Evolutionary conservation across 371 early-diverging fungal species (phyloP).

Genomic region (Mucor ambiguus): DNA sequence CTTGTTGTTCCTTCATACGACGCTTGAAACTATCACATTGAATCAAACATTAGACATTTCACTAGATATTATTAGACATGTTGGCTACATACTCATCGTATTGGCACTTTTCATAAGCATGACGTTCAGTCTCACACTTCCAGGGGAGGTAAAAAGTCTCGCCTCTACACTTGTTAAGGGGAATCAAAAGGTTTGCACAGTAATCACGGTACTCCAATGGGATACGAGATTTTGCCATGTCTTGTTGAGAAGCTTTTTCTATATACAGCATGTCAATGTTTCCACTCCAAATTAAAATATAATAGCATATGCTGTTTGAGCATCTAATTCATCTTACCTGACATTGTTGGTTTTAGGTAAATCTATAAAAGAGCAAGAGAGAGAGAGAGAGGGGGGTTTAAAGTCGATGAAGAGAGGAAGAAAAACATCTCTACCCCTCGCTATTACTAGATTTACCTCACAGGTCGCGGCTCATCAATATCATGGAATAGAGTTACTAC

Average conservation of each 20-base stretch:
- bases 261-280: neutral
- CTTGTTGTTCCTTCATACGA: constrained; percentile 39
- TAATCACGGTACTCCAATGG: constrained; percentile 92
- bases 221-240: constrained; percentile 83
- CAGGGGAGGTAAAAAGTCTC: constrained; percentile 88
- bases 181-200: constrained; percentile 90
- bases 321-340: neutral
- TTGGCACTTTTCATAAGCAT: constrained; percentile 93
- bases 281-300: neutral
- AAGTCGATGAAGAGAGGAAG: neutral
- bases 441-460: neutral
- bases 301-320: neutral
- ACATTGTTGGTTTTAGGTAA: neutral
- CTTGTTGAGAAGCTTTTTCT: constrained; percentile 85
- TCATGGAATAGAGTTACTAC: neutral
- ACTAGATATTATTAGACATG: neutral
- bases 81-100: constrained; percentile 84
- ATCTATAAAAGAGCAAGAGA: neutral
- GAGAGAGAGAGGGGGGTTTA: constrained; percentile 3
- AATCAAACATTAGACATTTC: neutral
- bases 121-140: constrained; percentile 91
- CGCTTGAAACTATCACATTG: constrained; percentile 26
- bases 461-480: constrained; percentile 3
- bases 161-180: constrained; percentile 89
- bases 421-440: constrained; percentile 2